Evolutionary conservation across 192 early-diverging fungal genomes (phyloP), one percentile per base, ranked within the genome.

Genomic region (Allomyces arbusculus): DNA sequence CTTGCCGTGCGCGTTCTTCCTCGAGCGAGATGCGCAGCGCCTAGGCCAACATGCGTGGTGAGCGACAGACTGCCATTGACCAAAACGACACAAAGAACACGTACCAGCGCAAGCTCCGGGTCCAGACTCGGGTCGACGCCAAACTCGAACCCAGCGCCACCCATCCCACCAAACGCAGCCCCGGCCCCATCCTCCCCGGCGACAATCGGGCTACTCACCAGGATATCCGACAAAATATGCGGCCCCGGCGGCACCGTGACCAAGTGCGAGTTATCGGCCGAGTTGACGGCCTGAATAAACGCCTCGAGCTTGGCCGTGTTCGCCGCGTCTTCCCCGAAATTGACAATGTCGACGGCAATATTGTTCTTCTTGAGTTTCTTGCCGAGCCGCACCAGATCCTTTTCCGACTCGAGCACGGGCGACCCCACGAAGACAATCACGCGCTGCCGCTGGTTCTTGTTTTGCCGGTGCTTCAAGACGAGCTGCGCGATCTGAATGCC

Each of bases 331-430:
- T 96, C 91, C 66, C 95, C 94, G 84, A 98, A 98, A 73, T 90
- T 94, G 61, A 98, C 71, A 10, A 98, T 78, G 70, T 98, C 95
- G 14, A 98, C 85, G 10, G 91, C 91, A 50, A 98, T 83, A 68
- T 90, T 92, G 78, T 98, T 98, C 84, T 98, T 98, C 75, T 96
- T 95, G 66, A 94, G 82, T 72, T 94, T 95, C 79, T 96, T 96
- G 67, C 86, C 95, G 62, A 98, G 73, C 72, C 83, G 86, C 28
- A 93, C 86, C 33, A 98, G 73, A 6, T 76, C 63, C 73, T 83
- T 86, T 67, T 90, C 85, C 12, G 20, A 14, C 69, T 83, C 78
- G 9, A 78, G 76, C 16, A 98, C 70, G 24, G 95, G 95, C 62
- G 90, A 91, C 43, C 89, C 91, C 1, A 92, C 89, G 78, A 98